Evolutionary conservation across 768 basidiomycete genomes (phyloP), one percentile per base, ranked within the genome.

Genomic region (Clitopilus hobsonii): DNA sequence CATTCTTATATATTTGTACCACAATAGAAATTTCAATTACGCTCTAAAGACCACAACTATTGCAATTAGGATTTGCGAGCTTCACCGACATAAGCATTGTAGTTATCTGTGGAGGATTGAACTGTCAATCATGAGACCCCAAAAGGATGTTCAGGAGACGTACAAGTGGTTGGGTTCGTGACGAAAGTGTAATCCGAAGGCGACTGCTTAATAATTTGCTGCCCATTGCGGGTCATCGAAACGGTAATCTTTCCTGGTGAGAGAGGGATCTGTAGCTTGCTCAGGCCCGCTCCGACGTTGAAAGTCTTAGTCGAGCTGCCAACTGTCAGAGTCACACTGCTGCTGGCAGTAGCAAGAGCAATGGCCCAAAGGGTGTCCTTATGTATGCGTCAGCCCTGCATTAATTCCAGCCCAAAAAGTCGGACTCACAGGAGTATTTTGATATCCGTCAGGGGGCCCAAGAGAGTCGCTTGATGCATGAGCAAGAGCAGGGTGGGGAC

Each of bases 361-460:
- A 81, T 79, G 0, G 80, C 86, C 82, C 84, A 91, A 56, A 90
- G 75, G 14, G 75, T 77, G 63, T 87, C 84, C 73, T 83, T 32
- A 25, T 41, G n/a, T n/a, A n/a, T n/a, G n/a, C n/a, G n/a, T n/a
- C n/a, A n/a, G n/a, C n/a, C n/a, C n/a, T n/a, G n/a, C n/a, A n/a
- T n/a, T n/a, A n/a, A n/a, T n/a, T n/a, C n/a, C n/a, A n/a, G n/a
- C n/a, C n/a, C n/a, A n/a, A n/a, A n/a, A n/a, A n/a, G n/a, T n/a
- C n/a, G n/a, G 57, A 65, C 74, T 60, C 67, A 84, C 83, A 56
- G 79, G 61, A 4, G 77, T 71, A 76, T 75, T 80, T 60, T 82
- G 70, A 65, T 69, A 81, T 47, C 80, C 79, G 38, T 62, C 69
- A 5, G 82, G 85, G 54, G 71, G 71, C 27, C 73, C 75, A 38